phyloP scores from a whole-genome alignment of 2,329 filamentous ascomycete species.

The Teratosphaeria zuluensis region DNA sequence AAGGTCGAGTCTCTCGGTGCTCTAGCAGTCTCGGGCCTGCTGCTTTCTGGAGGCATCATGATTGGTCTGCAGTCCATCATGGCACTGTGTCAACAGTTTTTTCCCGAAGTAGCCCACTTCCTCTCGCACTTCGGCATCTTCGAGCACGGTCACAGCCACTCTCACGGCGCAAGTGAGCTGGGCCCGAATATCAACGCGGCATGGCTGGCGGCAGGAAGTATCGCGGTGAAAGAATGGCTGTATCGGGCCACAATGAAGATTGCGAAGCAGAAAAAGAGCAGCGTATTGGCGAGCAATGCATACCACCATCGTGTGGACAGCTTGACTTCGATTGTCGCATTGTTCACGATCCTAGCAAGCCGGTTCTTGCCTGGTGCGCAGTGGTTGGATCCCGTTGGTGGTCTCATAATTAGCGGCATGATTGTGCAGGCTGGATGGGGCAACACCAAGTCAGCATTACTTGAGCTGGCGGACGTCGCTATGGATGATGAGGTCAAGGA shows the following conservation, averaged over 20 bases:
- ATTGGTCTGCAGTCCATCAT: conserved; percentile 66
- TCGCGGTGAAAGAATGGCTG: conserved; percentile 90
- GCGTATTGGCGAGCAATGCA: conserved; percentile 89
- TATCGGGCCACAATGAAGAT: conserved; percentile 98
- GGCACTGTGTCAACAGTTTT: conserved; percentile 44
- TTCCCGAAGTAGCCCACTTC: conserved; percentile 35
- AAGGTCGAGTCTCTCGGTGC: conserved; percentile 97
- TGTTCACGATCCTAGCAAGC: conserved; percentile 79
- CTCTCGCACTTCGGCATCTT: conserved; percentile 35
- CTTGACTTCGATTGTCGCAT: conserved; percentile 84
- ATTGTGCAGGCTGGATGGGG: conserved; percentile 82
- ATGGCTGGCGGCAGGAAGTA: conserved; percentile 85
- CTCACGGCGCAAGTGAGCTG: conserved; percentile 40
- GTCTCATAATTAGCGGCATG: conserved; percentile 83
- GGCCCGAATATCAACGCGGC: conserved; percentile 85
- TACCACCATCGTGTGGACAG: conserved; percentile 95
- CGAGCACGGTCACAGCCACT: conserved; percentile 48
- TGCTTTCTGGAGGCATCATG: conserved; percentile 79
- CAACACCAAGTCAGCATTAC: conserved; percentile 72
- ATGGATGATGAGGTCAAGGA: conserved; percentile 76
- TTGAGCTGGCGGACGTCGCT: conserved; percentile 83
- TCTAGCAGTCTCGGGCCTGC: conserved; percentile 81
- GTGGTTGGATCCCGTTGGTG: conserved; percentile 91
- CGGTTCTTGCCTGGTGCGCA: conserved; percentile 76
- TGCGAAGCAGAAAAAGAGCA: conserved; percentile 85